phyloP scores from a whole-genome alignment of 768 basidiomycete genomes.

The Gloeostereum incarnatum region DNA sequence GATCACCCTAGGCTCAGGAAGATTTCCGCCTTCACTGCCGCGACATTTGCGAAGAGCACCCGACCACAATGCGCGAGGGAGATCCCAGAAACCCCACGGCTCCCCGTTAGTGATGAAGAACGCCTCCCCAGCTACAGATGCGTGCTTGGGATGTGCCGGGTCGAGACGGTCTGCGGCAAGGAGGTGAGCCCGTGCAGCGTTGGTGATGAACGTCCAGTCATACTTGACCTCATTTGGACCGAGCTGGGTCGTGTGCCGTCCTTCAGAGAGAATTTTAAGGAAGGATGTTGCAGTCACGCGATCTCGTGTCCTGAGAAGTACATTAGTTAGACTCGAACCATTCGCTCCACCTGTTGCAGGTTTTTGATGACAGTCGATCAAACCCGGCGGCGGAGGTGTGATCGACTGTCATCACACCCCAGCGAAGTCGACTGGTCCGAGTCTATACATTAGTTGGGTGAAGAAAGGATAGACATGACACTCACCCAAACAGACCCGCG shows the following conservation, averaged over 20 bases:
- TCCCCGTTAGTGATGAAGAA: slow-evolving; percentile 51
- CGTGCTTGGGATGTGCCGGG: slow-evolving; percentile 22
- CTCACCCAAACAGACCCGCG: slow-evolving; percentile 43
- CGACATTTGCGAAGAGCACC: too few species aligned
- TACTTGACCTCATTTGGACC: slow-evolving; percentile 38
- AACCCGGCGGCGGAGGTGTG: too few species aligned
- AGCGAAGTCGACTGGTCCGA: too few species aligned
- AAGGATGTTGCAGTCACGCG: slow-evolving; percentile 15
- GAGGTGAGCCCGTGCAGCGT: slow-evolving; percentile 44
- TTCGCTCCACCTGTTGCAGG: slow-evolving; percentile 35
- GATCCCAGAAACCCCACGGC: slow-evolving; percentile 45
- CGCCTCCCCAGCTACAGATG: slow-evolving; percentile 36
- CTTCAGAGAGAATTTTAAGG: slow-evolving; percentile 26
- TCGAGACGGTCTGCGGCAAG: slow-evolving; percentile 38
- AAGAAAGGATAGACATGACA: background rate
- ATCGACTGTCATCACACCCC: too few species aligned
- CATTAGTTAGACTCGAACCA: background rate
- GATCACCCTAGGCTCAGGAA: too few species aligned
- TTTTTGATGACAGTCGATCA: too few species aligned
- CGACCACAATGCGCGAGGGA: too few species aligned
- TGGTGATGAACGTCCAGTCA: slow-evolving; percentile 47
- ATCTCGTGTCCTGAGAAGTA: background rate
- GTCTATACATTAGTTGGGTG: slow-evolving; percentile 28
- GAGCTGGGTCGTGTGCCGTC: slow-evolving; percentile 34
- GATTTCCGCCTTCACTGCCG: too few species aligned